phyloP scores from a whole-genome alignment of 768 basidiomycete genomes.

The Pulveroboletus sp. region DNA sequence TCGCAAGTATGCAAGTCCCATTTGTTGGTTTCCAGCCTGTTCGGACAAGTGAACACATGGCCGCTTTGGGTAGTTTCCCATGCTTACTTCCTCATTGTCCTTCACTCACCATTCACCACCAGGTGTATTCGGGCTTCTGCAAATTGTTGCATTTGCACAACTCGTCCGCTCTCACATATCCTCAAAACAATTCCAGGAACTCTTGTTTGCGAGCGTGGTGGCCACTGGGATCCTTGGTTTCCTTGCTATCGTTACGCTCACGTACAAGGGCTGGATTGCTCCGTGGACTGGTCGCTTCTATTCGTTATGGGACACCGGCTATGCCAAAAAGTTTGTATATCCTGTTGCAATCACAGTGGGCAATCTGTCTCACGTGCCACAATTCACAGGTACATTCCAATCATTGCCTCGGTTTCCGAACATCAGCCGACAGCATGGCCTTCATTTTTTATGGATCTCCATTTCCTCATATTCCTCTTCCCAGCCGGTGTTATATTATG shows the following conservation, averaged over 20 bases:
- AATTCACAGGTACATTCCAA: constrained; percentile 74
- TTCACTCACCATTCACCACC: constrained; percentile 9
- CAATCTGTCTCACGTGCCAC: constrained; percentile 1
- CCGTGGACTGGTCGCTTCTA: constrained; percentile 99
- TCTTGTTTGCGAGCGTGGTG: constrained; percentile 69
- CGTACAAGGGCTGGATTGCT: constrained; percentile 92
- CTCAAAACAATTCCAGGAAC: constrained; percentile 84
- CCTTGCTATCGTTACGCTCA: constrained; percentile 70
- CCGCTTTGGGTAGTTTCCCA: constrained; percentile 69
- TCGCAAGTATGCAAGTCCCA: constrained; percentile 98
- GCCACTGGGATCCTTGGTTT: constrained; percentile 68
- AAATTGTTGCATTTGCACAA: constrained; percentile 91
- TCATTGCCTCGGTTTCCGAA: constrained; percentile 98
- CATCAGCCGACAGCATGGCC: constrained; percentile 99
- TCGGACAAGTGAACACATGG: constrained; percentile 97
- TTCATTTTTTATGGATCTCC: constrained; percentile 98
- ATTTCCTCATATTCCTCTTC: constrained; percentile 96
- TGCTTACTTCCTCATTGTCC: not conserved
- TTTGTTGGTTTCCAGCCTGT: constrained; percentile 99
- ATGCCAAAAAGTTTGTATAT: constrained; percentile 83
- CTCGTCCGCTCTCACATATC: constrained; percentile 86
- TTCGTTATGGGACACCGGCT: constrained; percentile 98
- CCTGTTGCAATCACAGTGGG: not conserved
- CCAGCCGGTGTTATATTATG: constrained; percentile 93
- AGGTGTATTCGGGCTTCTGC: constrained; percentile 95